Base-by-base conservation (phyloP, 1,284 basidiomycete genomes). In the Pseudozyma sp. region DNA sequence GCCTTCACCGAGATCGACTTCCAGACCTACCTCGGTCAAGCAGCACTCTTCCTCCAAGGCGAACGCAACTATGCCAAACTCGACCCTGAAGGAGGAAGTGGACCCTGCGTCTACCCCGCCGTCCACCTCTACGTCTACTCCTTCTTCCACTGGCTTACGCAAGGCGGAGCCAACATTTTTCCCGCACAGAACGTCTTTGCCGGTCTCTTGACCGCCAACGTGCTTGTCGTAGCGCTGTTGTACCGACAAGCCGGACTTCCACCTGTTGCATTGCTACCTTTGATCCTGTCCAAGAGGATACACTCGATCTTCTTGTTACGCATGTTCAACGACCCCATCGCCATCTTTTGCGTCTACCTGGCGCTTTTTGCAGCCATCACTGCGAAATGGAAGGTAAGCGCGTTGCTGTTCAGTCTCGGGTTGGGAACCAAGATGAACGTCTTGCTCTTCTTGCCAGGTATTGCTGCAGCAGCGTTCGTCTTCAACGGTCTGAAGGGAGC, bases 371-470 rank as follows among this genome's bases (percentile, higher is more conserved):
- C 60, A 77, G 90, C 63, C 88, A 12, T 90, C 89, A 83, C 84
- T n/a, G 88, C 88, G 18, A 86, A 88, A 52, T 91, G 92, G 82
- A 88, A 88, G 44, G 51, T 90, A 3, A 93, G 90, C 1, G 89
- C 89, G 14, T 76, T 92, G 39, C 82, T 94, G 3, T 92, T 91
- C 85, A 92, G 95, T 76, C 85, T 90, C 9, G 95, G 94, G 0
- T 85, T 99, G 5, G 95, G 94, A 2, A 89, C 97, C 76, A 99
- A 99, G 86, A 99, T 99, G 97, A 97, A 93, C 48, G 90, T 92
- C 40, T 86, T 99, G 16, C 89, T 99, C n/a, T 97, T 95, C 86
- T 86, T 97, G 1, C 96, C 96, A 1, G 85, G 81, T n/a, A 66
- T 81, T 19, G 94, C 92, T 5, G 87, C 97, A 6, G 86, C 95